Percentiles rank a stretch among this genome's conserved stretches.
These are phyloP conservation scores for Russula earlei DNA, from an alignment of 768 basidiomycete species.

Conservation along the genomic window DNA sequence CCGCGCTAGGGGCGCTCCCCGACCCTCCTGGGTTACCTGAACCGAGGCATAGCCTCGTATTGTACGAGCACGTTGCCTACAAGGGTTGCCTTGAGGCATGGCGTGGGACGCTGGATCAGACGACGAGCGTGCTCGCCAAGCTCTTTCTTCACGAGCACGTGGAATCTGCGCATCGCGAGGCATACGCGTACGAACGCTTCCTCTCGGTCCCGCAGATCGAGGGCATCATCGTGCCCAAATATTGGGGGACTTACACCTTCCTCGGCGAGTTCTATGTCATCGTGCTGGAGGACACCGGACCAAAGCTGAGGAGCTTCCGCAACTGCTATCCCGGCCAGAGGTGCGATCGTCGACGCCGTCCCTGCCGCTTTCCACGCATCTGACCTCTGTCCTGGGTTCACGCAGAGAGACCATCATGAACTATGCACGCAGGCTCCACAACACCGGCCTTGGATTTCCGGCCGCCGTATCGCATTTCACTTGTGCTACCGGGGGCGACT, in stretches of 20 bases:
- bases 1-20: constrained; percentile 1
- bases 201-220: background rate
- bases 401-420: background rate
- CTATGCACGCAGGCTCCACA: background rate
- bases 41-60: background rate
- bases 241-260: constrained; percentile 9
- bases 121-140: constrained; percentile 5
- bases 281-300: constrained; percentile 7
- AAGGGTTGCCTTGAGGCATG: constrained; percentile 12
- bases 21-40: constrained; percentile 1
- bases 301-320: constrained; percentile 3
- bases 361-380: background rate
- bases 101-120: constrained; percentile 8
- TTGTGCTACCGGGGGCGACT: background rate
- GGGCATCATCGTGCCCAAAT: constrained; percentile 4
- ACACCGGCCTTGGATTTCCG: constrained; percentile 3
- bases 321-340: background rate
- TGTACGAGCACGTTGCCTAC: constrained; percentile 2
- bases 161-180: constrained; percentile 6
- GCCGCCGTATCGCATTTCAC: constrained; percentile 5
- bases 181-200: background rate
- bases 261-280: constrained; percentile 12
- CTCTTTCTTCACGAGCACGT: constrained; percentile 11
- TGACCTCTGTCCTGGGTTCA: background rate
- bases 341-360: background rate